These are phyloP conservation scores for Lachnellula subtilissima DNA, from an alignment of 2,329 filamentous ascomycete genomes.

Conservation along the genomic window DNA sequence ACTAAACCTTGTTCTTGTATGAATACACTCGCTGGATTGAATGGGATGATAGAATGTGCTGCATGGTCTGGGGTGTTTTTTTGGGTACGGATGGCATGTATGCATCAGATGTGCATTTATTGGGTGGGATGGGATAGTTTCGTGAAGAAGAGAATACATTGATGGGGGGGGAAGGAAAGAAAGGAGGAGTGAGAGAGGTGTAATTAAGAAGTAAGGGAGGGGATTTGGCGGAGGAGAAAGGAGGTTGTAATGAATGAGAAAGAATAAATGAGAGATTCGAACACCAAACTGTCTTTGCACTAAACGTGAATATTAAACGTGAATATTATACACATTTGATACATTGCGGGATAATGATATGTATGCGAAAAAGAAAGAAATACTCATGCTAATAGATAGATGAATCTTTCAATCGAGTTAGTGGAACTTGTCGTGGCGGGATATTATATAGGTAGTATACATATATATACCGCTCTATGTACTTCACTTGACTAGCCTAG, in stretches of 20 bases:
- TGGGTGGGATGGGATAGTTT: constrained; percentile 1
- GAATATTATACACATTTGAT: no score
- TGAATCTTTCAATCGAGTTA: neutral
- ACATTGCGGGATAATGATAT: no score
- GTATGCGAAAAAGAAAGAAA: no score
- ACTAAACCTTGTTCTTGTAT: neutral
- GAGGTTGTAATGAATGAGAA: neutral
- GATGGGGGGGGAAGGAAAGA: neutral
- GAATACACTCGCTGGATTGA: neutral
- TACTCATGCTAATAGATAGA: neutral
- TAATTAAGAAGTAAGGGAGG: neutral
- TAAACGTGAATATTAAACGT: no score
- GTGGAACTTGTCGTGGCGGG: neutral
- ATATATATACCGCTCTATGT: neutral
- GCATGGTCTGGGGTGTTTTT: neutral
- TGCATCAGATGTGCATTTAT: neutral
- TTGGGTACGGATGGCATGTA: neutral
- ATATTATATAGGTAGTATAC: neutral
- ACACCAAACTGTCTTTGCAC: no score
- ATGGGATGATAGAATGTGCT: neutral
- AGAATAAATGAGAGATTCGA: neutral
- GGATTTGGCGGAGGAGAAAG: neutral
- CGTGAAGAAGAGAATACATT: neutral
- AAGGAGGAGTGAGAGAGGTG: neutral
- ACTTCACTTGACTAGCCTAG: no score